Evolutionary conservation across 441 rosid genomes (phyloP).

Genomic region (Gossypium laxum): DNA sequence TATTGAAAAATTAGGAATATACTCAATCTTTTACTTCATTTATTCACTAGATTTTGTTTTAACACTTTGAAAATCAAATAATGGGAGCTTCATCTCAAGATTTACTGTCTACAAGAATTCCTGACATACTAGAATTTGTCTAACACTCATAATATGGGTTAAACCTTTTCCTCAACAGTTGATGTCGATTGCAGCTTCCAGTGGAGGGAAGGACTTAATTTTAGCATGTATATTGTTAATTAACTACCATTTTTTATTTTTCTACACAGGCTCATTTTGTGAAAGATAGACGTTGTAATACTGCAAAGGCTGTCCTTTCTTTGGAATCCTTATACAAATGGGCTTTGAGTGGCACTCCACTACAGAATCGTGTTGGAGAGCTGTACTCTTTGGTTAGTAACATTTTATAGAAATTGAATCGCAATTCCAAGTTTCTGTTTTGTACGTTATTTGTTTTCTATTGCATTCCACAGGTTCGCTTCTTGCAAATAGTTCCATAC

Average conservation of each 20-base stretch:
- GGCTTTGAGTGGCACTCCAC: slow-evolving; percentile 98
- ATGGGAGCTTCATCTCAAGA: neutral
- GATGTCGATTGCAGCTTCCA: neutral
- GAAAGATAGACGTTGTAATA: slow-evolving; percentile 79
- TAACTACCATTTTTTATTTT: slow-evolving; percentile 3
- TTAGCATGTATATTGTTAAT: neutral
- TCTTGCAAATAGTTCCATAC: slow-evolving; percentile 73
- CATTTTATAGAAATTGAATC: slow-evolving; percentile 8
- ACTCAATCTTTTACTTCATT: neutral
- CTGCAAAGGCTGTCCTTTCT: slow-evolving; percentile 81
- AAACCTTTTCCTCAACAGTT: neutral
- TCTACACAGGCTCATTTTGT: slow-evolving; percentile 66
- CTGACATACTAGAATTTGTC: neutral
- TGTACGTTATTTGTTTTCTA: slow-evolving; percentile 15
- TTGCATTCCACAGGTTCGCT: slow-evolving; percentile 60
- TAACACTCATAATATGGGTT: neutral
- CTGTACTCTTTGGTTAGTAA: slow-evolving; percentile 77
- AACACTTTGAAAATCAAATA: neutral
- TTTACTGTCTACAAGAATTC: neutral
- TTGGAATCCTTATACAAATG: slow-evolving; percentile 75
- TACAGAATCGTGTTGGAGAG: slow-evolving; percentile 96
- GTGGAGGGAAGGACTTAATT: neutral
- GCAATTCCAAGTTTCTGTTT: slow-evolving; percentile 14
- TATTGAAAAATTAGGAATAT: neutral
- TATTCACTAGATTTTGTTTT: neutral